Evolutionary conservation across 2,329 filamentous ascomycete species (phyloP).

Genomic region (Apiospora kogelbergensis): DNA sequence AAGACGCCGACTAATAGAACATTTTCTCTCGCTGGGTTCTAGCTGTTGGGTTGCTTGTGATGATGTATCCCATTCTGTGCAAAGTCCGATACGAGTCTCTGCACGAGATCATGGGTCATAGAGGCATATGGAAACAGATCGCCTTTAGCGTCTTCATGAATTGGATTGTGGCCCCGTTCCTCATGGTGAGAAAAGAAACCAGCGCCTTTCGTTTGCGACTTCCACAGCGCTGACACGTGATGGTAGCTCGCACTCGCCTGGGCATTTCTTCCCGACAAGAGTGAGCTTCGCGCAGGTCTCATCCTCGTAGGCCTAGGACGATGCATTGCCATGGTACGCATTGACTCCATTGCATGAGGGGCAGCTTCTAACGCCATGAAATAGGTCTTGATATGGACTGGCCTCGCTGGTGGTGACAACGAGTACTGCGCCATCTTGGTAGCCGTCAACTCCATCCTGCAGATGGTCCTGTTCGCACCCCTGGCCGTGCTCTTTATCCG

Average conservation of each 20-base stretch:
- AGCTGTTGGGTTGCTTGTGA: conserved; percentile 80
- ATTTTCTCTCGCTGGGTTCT: not conserved
- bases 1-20: no score
- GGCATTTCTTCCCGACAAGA: conserved; percentile 63
- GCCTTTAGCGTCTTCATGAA: conserved; percentile 74
- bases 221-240: not conserved
- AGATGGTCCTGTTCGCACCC: conserved; percentile 73
- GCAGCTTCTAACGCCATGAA: not conserved
- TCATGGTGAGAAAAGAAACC: conserved; percentile 62
- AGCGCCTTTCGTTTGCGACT: not conserved
- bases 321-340: conserved; percentile 81
- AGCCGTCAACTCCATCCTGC: conserved; percentile 71
- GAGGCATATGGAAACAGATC: conserved; percentile 76
- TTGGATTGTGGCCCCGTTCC: conserved; percentile 78
- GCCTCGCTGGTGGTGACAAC: conserved; percentile 70
- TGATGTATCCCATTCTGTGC: conserved; percentile 94
- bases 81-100: conserved; percentile 79
- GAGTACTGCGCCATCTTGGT: conserved; percentile 85
- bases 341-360: not conserved
- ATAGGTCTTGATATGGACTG: conserved; percentile 69
- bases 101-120: conserved; percentile 62
- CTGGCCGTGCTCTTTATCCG: conserved; percentile 69
- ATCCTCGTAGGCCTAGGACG: conserved; percentile 82
- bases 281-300: conserved; percentile 61
- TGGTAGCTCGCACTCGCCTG: conserved; percentile 63